Conservation (phyloP, 2,329 filamentous ascomycete species). For the Phaeomoniella chlamydospora region DNA sequence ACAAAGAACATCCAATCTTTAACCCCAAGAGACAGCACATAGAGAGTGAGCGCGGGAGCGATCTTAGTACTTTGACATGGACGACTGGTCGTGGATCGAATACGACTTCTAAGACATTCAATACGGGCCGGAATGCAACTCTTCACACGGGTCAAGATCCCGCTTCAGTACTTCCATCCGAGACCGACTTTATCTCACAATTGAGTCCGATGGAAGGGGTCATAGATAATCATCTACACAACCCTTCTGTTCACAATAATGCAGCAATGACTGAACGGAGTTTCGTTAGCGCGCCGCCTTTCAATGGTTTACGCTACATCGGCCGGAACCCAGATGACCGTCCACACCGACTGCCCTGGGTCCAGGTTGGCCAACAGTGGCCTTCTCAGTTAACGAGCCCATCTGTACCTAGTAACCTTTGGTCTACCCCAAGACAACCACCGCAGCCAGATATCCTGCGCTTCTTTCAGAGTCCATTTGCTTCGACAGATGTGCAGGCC, state of each 20-base stretch:
- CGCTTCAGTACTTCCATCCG: not conserved
- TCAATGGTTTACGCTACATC: no score
- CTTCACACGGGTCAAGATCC: not conserved
- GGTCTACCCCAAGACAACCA: no score
- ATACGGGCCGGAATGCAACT: not conserved
- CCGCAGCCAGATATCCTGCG: no score
- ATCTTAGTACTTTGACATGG: not conserved
- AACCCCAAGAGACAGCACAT: not conserved
- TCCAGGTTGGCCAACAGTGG: no score
- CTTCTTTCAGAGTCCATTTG: no score
- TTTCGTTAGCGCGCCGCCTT: not conserved
- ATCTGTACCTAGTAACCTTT: no score
- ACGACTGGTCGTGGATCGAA: no score
- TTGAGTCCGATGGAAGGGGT: constrained; percentile 9
- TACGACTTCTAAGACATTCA: not conserved
- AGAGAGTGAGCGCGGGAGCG: not conserved
- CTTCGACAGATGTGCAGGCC: no score
- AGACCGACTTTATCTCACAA: constrained; percentile 8
- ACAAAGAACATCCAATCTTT: not conserved
- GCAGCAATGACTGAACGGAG: constrained; percentile 3
- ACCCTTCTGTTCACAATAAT: constrained; percentile 8
- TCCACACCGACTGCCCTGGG: no score
- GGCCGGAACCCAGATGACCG: no score
- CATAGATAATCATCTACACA: constrained; percentile 6
- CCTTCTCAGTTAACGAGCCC: no score